Base-by-base conservation (phyloP, 164 flowering plant species). In the Nymphaea colorata region DNA sequence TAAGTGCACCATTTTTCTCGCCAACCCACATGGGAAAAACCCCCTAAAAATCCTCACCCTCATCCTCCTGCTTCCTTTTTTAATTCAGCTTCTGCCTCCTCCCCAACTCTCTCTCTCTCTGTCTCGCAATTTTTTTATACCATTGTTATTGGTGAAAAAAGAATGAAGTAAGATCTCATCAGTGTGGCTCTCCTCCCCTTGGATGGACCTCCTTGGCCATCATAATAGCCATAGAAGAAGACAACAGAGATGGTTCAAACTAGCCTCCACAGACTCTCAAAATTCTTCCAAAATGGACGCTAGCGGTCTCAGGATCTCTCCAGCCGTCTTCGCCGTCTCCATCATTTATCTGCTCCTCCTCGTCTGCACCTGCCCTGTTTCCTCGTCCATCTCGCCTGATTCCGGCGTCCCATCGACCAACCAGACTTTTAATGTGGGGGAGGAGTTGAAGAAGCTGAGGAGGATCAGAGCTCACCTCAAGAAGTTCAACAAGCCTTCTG, bases 401-500 rank as follows among this genome's bases (percentile, higher is more conserved):
- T 42, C 73, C 59, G n/a, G 42, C 43, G 14, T 45, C 16, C 69
- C 6, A 2, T 51, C 70, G 44, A 64, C 70, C 15, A 72, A 72
- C 63, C 94, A 80, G 67, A 82, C 86, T 16, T 74, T 90, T 70
- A 70, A 82, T n/a, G 82, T 92, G 0, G 76, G 75, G 8, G 79
- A 85, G 65, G 93, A 92, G 73, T 60, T 83, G 41, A 72, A 75
- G 73, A 95, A 84, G 82, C 61, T 92, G 73, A 85, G 82, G 71
- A 65, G 77, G 44, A 77, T 90, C 6, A 83, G 77, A 78, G 78
- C 82, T 59, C 90, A 77, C 74, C 87, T 95, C 70, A 76, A 67
- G 67, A 88, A 78, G 71, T 83, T 92, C 84, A 95, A 95, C 73
- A 95, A 92, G 79, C 86, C 90, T 73, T 66, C 91, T 43, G 76